Base-by-base conservation (phyloP, 2,329 filamentous ascomycete species). In the Ascocoryne sarcoides region DNA sequence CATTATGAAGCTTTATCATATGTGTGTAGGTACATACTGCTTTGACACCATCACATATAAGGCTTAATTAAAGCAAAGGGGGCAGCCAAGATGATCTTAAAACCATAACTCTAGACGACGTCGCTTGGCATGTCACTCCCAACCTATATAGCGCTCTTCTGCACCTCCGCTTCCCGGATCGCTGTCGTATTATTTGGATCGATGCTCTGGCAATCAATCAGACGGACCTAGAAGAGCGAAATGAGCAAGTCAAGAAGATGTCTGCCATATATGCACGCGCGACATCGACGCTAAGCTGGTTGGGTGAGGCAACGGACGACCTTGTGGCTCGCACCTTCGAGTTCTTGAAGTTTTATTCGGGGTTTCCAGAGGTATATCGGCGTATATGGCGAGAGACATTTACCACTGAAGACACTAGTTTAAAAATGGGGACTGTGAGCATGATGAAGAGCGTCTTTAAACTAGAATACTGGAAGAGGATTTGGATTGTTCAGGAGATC, bases 211-310 rank as follows among this genome's bases (percentile, higher is more conserved):
- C 30, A 32, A 32, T 32, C n/a, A 32, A 32, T 15, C 30, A 32
- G 30, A 32, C 30, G 7, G 30, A 32, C 30, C 18, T 32, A 15
- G 8, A 32, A 32, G 30, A 32, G 30, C 30, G 30, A 3, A 32
- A 32, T 32, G 30, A 32, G 18, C 30, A 32, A 32, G 30, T 32
- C 30, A 32, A 32, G 30, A 4, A 10, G 30, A 32, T 32, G 30
- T 32, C 30, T 32, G 30, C 10, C n/a, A 32, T 32, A 32, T 32
- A 32, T 32, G 30, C 30, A 32, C 15, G 30, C n/a, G 30, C 30
- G 18, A 15, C 7, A 32, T 32, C 10, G 18, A 32, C 30, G n/a
- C 10, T 32, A 32, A 32, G 15, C 30, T 32, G 30, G 30, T 32
- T 32, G 12, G 30, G 30, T 32, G 30, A 32, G 30, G 30, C 30